Base-by-base conservation (phyloP, 306 rosid genomes). In the Cicer judaicum region DNA sequence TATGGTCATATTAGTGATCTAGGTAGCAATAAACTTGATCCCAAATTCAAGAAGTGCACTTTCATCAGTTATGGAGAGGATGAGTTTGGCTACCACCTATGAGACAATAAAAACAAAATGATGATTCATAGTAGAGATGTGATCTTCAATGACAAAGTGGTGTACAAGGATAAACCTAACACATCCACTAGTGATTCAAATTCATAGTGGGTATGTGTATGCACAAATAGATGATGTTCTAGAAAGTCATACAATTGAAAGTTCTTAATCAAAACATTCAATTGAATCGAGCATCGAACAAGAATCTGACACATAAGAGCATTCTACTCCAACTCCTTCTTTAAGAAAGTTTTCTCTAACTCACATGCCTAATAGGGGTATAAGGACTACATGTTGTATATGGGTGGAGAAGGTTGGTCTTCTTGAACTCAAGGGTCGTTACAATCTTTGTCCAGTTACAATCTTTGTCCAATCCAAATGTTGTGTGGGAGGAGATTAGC, bases 11-110 rank as follows among this genome's bases (percentile, higher is more conserved):
- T 67, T 0, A 68, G 14, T 68, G 72, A 13, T 48, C 24, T 24
- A 46, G 14, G 41, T 0, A 47, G 7, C 7, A 68, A 68, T n/a
- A 68, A 29, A 1, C 73, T 68, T 48, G 43, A 68, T 29, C 59
- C 19, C n/a, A 41, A 41, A 64, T 64, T 14, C 0, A 40, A 64
- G 50, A 65, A 65, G 54, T 44, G 71, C 11, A 66, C 41, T 19
- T 46, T 66, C 12, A 66, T 44, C 3, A 0, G 55, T 44, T 65
- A 65, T 65, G 71, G 54, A 10, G 54, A 60, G 18, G 56, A 50
- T 50, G 56, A n/a, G 21, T 50, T 50, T 50, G 56, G 19, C 18
- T 50, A 50, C 7, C 10, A 18, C 54, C 54, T 65, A 0, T 65
- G 71, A 56, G 41, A 66, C 19, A 2, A 46, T 46, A 42, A 21